phyloP scores from a whole-genome alignment of 2,329 filamentous ascomycete genomes.

The Fusarium cyanostomum region DNA sequence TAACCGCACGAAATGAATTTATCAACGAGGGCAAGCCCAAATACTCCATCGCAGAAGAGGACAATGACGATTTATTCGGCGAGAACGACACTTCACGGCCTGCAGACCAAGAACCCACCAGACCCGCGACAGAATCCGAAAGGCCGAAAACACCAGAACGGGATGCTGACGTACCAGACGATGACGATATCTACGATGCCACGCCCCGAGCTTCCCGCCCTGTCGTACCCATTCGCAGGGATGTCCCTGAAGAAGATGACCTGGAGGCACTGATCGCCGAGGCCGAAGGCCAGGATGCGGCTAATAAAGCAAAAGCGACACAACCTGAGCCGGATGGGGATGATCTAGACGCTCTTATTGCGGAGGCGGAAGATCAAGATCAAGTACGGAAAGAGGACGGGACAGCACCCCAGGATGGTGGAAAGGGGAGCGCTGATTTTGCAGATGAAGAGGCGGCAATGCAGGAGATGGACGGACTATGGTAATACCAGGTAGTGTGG shows the following conservation, averaged over 20 bases:
- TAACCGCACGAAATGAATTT: slow-evolving; percentile 80
- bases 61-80: slow-evolving; percentile 25
- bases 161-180: slow-evolving; percentile 48
- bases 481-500: slow-evolving; percentile 44
- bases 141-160: slow-evolving; percentile 42
- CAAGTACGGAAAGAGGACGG: background rate
- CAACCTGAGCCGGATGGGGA: slow-evolving; percentile 51
- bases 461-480: slow-evolving; percentile 68
- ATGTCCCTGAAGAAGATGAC: slow-evolving; percentile 57
- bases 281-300: slow-evolving; percentile 47
- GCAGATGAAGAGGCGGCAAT: slow-evolving; percentile 74
- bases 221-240: slow-evolving; percentile 35
- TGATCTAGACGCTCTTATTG: slow-evolving; percentile 63
- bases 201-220: slow-evolving; percentile 53
- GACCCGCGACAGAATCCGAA: slow-evolving; percentile 49
- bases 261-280: slow-evolving; percentile 65
- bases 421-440: slow-evolving; percentile 54
- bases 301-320: slow-evolving; percentile 20
- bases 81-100: slow-evolving; percentile 40
- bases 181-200: slow-evolving; percentile 64
- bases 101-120: slow-evolving; percentile 42
- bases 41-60: slow-evolving; percentile 46
- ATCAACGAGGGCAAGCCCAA: slow-evolving; percentile 79
- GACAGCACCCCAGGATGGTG: background rate
- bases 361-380: slow-evolving; percentile 53